phyloP scores from a whole-genome alignment of 306 rosid species.

The Rosa persica region DNA sequence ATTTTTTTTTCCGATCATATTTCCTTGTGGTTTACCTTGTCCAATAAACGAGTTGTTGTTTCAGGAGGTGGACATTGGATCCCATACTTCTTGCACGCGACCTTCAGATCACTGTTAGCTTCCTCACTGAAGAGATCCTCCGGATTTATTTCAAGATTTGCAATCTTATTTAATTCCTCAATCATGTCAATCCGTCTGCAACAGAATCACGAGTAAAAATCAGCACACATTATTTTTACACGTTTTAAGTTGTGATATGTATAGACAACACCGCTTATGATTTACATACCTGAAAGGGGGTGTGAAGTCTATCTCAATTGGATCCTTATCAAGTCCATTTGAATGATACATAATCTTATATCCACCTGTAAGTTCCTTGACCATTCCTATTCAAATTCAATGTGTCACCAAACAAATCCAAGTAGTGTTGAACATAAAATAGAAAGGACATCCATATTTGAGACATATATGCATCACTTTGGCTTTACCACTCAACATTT shows the following conservation, averaged over 20 bases:
- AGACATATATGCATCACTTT: neutral
- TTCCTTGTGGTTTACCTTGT: neutral
- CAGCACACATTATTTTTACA: conserved; percentile 12
- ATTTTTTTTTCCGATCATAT: too few species aligned
- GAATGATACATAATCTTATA: conserved; percentile 26
- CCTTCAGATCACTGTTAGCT: conserved; percentile 70
- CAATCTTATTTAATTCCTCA: conserved; percentile 71
- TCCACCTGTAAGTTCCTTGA: neutral
- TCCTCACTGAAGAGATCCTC: conserved; percentile 72
- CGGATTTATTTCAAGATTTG: conserved; percentile 68
- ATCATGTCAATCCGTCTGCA: conserved; percentile 92
- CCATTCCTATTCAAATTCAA: conserved; percentile 46
- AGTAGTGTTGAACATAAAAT: conserved; percentile 5
- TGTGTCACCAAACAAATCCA: conserved; percentile 14
- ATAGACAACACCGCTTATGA: neutral
- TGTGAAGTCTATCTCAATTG: conserved; percentile 35
- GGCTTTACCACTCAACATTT: neutral
- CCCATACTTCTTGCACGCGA: conserved; percentile 52
- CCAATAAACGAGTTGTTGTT: conserved; percentile 6
- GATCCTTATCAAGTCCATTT: conserved; percentile 39
- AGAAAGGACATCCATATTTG: neutral
- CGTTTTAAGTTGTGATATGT: neutral
- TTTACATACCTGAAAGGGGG: conserved; percentile 41
- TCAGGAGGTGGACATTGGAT: conserved; percentile 31
- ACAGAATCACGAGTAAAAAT: conserved; percentile 14